Evolutionary conservation across 202 grass and related monocot species (phyloP).

Genomic region (Carex arenaria): DNA sequence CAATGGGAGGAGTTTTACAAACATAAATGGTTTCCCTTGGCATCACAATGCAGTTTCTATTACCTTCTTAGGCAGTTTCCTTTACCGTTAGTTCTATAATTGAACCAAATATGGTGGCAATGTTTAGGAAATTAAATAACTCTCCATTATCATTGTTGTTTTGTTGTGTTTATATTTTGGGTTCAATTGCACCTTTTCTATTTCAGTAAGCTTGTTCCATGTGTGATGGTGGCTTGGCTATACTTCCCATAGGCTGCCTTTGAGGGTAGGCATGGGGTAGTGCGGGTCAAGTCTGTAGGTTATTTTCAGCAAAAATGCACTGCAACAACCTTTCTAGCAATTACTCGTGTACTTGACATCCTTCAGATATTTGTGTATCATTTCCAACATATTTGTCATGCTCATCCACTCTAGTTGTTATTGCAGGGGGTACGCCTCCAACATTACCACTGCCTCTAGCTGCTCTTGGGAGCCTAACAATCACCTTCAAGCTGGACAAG

Average conservation of each 20-base stretch:
- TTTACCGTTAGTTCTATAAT: not conserved
- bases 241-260: not conserved
- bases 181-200: not conserved
- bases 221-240: not conserved
- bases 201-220: not conserved
- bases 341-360: not conserved
- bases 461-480: slow-evolving; percentile 80
- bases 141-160: not conserved
- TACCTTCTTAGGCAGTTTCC: not conserved
- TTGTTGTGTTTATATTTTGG: not conserved
- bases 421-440: slow-evolving; percentile 66
- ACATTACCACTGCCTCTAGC: slow-evolving; percentile 93
- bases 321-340: not conserved
- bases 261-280: not conserved
- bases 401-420: slow-evolving; percentile 8
- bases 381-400: slow-evolving; percentile 5
- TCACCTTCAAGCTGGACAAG: slow-evolving; percentile 92
- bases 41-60: not conserved
- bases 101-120: not conserved
- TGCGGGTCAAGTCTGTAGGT: not conserved
- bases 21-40: not conserved
- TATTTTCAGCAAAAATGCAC: not conserved
- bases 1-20: not conserved
- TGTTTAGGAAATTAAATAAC: not conserved
- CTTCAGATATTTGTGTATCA: not conserved